Base-by-base conservation (phyloP, 495 filamentous ascomycete species). In the Hyaloscypha variabilis region DNA sequence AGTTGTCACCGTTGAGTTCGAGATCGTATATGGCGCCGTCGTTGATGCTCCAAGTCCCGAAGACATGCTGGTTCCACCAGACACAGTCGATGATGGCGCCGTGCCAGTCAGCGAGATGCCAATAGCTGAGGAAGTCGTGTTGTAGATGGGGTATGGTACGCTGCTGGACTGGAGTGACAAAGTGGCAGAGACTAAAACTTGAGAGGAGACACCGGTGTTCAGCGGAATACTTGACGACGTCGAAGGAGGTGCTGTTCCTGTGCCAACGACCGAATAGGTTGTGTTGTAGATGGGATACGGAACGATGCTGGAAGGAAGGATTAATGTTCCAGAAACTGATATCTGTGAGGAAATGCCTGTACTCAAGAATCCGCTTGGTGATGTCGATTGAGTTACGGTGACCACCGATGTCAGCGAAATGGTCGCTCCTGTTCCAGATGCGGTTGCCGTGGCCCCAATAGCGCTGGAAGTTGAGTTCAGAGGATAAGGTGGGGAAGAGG, bases 201-300 rank as follows among this genome's bases (percentile, higher is more conserved):
- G 21, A 26, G 60, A 63, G 26, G 8, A 30, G 10, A 24, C 28
- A 24, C 42, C 46, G 34, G 60, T 34, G 6, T 6, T 55, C 30
- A 56, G 8, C 10, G 50, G 28, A 8, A 25, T 30, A 25, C 53
- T 55, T 31, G 30, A 30, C 10, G 17, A 39, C 2, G 51, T 54
- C 17, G 60, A 29, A 28, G 8, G 26, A 13, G n/a, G 23, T 31
- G 46, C 19, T 8, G 19, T 63, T 17, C 6, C 29, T 3, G 29
- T 63, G 29, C 28, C 31, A 29, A 46, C 31, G 25, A 23, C 25
- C 5, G 26, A 21, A 11, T n/a, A 21, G 19, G 50, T 57, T 5
- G 46, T 23, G 34, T 64, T 64, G 21, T 30, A 62, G 28, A 52
- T 53, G 6, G 62, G 53, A 25, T 64, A 64, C 30, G 53, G 62